Conservation (phyloP, 2,329 filamentous ascomycete species). For the Cladosporium oxysporum region DNA sequence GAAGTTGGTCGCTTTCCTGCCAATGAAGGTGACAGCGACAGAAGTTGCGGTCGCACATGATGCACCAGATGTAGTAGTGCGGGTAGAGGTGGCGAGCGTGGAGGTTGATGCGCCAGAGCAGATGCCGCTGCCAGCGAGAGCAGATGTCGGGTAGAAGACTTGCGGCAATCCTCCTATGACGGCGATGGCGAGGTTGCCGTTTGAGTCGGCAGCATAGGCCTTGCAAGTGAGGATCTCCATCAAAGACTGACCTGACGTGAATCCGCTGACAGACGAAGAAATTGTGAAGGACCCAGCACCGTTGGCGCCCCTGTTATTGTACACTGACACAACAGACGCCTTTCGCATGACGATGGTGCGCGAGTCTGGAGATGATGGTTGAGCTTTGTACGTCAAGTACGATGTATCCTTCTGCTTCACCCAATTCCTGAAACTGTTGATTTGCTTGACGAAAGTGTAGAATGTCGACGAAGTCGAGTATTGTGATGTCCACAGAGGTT, state of each 20-base stretch:
- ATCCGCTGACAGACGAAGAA: slow-evolving; percentile 28
- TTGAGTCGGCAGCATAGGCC: slow-evolving; percentile 30
- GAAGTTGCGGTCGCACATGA: slow-evolving; percentile 13
- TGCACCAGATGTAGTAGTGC: neutral
- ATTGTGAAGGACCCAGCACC: slow-evolving; percentile 30
- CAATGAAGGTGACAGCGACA: slow-evolving; percentile 18
- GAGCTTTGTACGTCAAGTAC: slow-evolving; percentile 46
- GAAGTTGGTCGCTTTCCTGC: slow-evolving; percentile 20
- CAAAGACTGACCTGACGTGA: slow-evolving; percentile 31
- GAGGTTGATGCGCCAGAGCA: slow-evolving; percentile 8
- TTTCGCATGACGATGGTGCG: slow-evolving; percentile 52
- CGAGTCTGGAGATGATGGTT: slow-evolving; percentile 43
- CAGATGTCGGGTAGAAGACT: slow-evolving; percentile 37
- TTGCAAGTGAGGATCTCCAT: slow-evolving; percentile 43
- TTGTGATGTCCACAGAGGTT: slow-evolving; percentile 22
- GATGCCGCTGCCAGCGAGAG: slow-evolving; percentile 10
- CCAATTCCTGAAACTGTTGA: slow-evolving; percentile 32
- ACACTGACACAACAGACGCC: slow-evolving; percentile 45
- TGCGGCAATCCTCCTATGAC: slow-evolving; percentile 40
- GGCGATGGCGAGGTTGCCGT: slow-evolving; percentile 36
- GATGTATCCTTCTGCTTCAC: slow-evolving; percentile 42
- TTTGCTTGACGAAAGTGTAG: slow-evolving; percentile 18
- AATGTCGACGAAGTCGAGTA: slow-evolving; percentile 20
- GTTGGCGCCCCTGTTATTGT: slow-evolving; percentile 35
- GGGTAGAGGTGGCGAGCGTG: slow-evolving; percentile 14